phyloP scores from a whole-genome alignment of 2,329 filamentous ascomycete species.

The Epichloe coenophiala region DNA sequence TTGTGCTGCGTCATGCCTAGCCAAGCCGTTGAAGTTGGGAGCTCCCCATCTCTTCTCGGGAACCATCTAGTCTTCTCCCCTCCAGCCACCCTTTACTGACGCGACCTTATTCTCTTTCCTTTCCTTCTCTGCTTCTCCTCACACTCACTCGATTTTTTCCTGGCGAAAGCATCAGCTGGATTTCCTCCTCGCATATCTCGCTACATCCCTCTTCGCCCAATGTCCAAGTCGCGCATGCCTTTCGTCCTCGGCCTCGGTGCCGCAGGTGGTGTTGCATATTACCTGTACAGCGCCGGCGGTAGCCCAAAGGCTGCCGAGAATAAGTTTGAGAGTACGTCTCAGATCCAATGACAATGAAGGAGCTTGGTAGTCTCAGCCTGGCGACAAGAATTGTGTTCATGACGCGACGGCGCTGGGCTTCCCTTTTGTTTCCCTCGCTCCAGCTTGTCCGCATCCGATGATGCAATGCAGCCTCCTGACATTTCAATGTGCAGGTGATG shows the following conservation, averaged over 20 bases:
- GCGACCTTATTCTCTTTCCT: background rate
- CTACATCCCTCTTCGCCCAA: slow-evolving; percentile 15
- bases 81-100: background rate
- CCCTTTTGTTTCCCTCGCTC: background rate
- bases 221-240: slow-evolving; percentile 35
- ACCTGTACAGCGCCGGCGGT: slow-evolving; percentile 79
- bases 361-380: background rate
- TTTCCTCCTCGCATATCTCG: background rate
- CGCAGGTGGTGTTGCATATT: slow-evolving; percentile 66
- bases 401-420: background rate
- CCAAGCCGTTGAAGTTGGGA: background rate
- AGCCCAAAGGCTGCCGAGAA: slow-evolving; percentile 72
- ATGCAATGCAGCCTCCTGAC: background rate
- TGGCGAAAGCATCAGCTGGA: background rate
- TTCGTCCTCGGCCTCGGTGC: slow-evolving; percentile 46
- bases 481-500: slow-evolving; percentile 51
- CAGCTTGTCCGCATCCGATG: background rate
- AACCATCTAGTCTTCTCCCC: background rate
- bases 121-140: background rate
- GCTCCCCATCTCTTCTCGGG: background rate
- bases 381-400: no score
- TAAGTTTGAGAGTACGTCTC: slow-evolving; percentile 57
- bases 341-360: background rate
- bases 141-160: background rate
- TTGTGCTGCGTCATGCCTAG: background rate